Evolutionary conservation across 495 filamentous ascomycete genomes (phyloP).

Genomic region (Thozetella sp.): DNA sequence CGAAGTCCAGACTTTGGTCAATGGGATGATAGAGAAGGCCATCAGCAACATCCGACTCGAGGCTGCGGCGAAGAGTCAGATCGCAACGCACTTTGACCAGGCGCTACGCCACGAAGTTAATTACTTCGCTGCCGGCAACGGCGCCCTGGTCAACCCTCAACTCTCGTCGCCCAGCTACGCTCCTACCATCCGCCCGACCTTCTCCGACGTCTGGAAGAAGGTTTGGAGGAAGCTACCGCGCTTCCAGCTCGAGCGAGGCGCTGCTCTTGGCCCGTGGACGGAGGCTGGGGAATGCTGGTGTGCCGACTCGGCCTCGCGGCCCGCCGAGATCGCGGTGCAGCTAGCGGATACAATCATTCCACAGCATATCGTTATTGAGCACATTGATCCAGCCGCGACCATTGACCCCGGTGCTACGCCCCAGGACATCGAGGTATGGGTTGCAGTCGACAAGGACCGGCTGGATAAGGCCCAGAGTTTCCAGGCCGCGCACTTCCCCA

Average conservation of each 20-base stretch:
- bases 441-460: constrained; percentile 34
- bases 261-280: constrained; percentile 56
- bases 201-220: constrained; percentile 21
- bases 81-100: constrained; percentile 21
- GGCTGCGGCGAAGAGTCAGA: constrained; percentile 23
- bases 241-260: constrained; percentile 21
- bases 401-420: constrained; percentile 59
- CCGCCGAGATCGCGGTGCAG: constrained; percentile 47
- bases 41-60: constrained; percentile 33
- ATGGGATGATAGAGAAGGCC: constrained; percentile 32
- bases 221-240: constrained; percentile 18
- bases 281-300: constrained; percentile 74
- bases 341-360: constrained; percentile 51
- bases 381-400: constrained; percentile 54
- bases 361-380: constrained; percentile 61
- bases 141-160: constrained; percentile 26
- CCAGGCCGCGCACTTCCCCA: constrained; percentile 23
- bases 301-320: constrained; percentile 31
- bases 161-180: constrained; percentile 27
- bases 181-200: constrained; percentile 6
- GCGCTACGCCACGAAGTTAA: constrained; percentile 38
- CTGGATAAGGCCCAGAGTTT: constrained; percentile 28
- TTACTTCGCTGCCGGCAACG: constrained; percentile 36
- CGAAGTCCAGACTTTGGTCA: constrained; percentile 31
- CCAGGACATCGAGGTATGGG: constrained; percentile 63